phyloP scores from a whole-genome alignment of 768 basidiomycete species.

The Boletus bicolor region DNA sequence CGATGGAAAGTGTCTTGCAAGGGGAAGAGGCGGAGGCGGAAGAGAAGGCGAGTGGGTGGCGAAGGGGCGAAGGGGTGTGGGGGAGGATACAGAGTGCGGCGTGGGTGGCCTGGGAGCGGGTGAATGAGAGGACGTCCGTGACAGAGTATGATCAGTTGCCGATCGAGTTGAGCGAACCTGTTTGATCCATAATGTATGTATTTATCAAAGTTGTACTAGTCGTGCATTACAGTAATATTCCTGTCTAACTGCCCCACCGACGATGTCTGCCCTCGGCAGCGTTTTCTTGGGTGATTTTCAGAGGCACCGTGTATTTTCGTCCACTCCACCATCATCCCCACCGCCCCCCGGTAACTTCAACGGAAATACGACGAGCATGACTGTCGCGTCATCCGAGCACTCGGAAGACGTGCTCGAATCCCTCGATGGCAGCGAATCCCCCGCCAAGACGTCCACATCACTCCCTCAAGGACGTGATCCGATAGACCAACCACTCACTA shows the following conservation, averaged over 20 bases:
- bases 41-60: conserved; percentile 28
- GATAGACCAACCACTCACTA: conserved; percentile 5
- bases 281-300: conserved; percentile 79
- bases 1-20: conserved; percentile 66
- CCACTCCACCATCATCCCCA: conserved; percentile 49
- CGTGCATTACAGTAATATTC: too few relatives aligned
- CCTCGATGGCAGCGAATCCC: conserved; percentile 18
- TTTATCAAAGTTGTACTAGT: background rate
- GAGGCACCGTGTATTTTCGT: conserved; percentile 59
- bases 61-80: conserved; percentile 21
- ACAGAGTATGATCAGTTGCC: conserved; percentile 70
- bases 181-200: conserved; percentile 7
- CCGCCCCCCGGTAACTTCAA: conserved; percentile 23
- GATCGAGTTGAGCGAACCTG: conserved; percentile 54
- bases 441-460: conserved; percentile 12
- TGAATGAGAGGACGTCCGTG: conserved; percentile 37
- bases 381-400: conserved; percentile 12
- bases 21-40: conserved; percentile 38
- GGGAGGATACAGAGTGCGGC: conserved; percentile 42
- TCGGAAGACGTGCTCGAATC: conserved; percentile 22
- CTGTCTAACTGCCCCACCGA: too few relatives aligned
- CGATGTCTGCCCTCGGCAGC: conserved; percentile 61
- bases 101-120: conserved; percentile 49
- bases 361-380: conserved; percentile 15
- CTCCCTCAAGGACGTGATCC: conserved; percentile 5